These are phyloP conservation scores for Colletotrichum costaricense DNA, from an alignment of 2,329 filamentous ascomycete genomes.

Conservation along the genomic window DNA sequence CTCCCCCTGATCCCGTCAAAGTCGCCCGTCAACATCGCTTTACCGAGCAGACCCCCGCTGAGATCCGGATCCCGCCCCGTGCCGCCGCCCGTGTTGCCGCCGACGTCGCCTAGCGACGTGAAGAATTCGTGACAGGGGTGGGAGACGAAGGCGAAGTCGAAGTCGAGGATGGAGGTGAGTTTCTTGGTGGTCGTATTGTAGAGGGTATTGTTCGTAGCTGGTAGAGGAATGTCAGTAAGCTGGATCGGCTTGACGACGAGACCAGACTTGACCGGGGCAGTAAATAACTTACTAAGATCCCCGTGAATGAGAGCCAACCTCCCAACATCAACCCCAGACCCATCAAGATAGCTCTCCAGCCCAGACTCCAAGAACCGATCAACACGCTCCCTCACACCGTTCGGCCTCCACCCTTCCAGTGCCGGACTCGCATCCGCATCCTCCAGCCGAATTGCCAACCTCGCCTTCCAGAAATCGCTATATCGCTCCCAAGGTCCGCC, in stretches of 20 bases:
- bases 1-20: neutral
- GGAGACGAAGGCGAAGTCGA: constrained; percentile 40
- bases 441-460: constrained; percentile 23
- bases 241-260: no score
- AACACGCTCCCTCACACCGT: constrained; percentile 33
- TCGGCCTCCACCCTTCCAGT: constrained; percentile 38
- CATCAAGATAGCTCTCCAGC: constrained; percentile 23
- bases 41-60: constrained; percentile 30
- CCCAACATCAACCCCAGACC: constrained; percentile 30
- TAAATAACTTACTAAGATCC: constrained; percentile 40
- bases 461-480: constrained; percentile 32
- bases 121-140: constrained; percentile 42
- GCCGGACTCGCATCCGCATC: constrained; percentile 29
- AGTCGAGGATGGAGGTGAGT: constrained; percentile 43
- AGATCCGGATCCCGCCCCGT: constrained; percentile 17
- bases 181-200: constrained; percentile 37
- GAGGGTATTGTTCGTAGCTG: constrained; percentile 43
- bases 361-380: constrained; percentile 34
- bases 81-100: constrained; percentile 13
- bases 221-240: no score
- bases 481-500: constrained; percentile 38
- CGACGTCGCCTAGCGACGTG: constrained; percentile 37
- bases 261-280: no score
- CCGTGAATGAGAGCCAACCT: constrained; percentile 39
- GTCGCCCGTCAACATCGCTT: constrained; percentile 10